Percentiles rank a stretch among this genome's conserved stretches.
Conservation (phyloP, 805 yeast species). For the Maudiozyma bulderi region DNA sequence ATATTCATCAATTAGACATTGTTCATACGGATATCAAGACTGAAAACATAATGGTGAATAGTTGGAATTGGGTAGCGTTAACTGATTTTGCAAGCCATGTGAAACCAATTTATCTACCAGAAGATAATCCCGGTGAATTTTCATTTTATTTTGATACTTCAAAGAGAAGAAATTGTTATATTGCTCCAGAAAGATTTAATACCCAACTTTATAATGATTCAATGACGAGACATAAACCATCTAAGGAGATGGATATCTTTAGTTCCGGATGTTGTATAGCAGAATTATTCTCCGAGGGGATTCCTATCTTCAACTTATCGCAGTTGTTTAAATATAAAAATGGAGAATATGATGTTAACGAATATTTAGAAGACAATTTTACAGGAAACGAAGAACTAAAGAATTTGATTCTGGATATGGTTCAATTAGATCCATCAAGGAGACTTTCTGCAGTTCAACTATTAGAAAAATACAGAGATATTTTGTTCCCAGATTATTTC, state of each 20-base stretch:
- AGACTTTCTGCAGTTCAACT: constrained; percentile 49
- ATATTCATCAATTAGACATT: constrained; percentile 52
- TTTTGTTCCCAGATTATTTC: constrained; percentile 58
- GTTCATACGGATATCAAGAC: constrained; percentile 88
- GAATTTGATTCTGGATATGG: constrained; percentile 53
- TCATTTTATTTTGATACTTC: constrained; percentile 89
- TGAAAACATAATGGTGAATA: constrained; percentile 77
- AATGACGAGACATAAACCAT: constrained; percentile 24
- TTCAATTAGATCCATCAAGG: constrained; percentile 48
- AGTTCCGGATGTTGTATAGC: constrained; percentile 83
- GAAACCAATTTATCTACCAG: constrained; percentile 82
- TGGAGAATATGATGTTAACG: constrained; percentile 51
- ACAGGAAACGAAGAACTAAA: constrained; percentile 37
- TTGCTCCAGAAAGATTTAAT: constrained; percentile 87
- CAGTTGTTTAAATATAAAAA: constrained; percentile 76
- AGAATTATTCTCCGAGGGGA: constrained; percentile 78
- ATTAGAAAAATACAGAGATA: constrained; percentile 39
- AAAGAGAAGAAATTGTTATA: constrained; percentile 73
- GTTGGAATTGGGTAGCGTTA: constrained; percentile 80
- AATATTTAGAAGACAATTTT: constrained; percentile 31
- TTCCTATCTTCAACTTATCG: constrained; percentile 76
- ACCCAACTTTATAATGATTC: constrained; percentile 11
- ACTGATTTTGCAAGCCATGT: constrained; percentile 69
- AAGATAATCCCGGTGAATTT: constrained; percentile 86
- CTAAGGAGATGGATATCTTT: constrained; percentile 71